Conservation (phyloP, 1,284 basidiomycete genomes). For the Trichosporon coremiiforme region DNA sequence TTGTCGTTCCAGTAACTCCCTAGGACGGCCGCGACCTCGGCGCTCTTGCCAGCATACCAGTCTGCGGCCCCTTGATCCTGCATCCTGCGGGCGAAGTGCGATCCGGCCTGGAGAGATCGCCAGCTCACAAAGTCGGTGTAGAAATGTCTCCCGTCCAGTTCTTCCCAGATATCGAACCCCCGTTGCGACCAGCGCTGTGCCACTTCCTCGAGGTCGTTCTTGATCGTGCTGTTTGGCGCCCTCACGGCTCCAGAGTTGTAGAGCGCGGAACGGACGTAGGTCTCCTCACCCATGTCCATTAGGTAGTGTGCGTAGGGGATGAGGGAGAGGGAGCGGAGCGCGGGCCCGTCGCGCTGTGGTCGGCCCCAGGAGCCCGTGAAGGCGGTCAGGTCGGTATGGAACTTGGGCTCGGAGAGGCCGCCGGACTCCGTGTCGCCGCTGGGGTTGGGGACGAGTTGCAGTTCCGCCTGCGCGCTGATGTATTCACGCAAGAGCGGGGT, state of each 20-base stretch:
- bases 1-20: constrained; percentile 37
- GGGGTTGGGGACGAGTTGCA: constrained; percentile 56
- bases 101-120: constrained; percentile 55
- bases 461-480: constrained; percentile 44
- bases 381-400: constrained; percentile 54
- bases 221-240: constrained; percentile 52
- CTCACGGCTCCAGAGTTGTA: constrained; percentile 45
- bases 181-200: constrained; percentile 49
- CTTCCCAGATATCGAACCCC: constrained; percentile 57
- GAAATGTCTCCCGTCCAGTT: constrained; percentile 57
- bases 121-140: constrained; percentile 56
- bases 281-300: constrained; percentile 52
- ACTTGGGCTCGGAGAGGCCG: constrained; percentile 63
- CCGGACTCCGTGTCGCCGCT: constrained; percentile 58
- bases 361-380: constrained; percentile 58
- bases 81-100: constrained; percentile 50
- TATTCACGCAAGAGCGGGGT: constrained; percentile 39
- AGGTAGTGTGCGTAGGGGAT: constrained; percentile 57
- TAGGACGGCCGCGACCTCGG: constrained; percentile 40
- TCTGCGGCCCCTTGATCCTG: constrained; percentile 49
- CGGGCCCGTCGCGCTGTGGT: constrained; percentile 60
- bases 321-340: constrained; percentile 57
- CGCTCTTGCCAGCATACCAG: constrained; percentile 50
- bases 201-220: constrained; percentile 60
- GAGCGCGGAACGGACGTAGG: constrained; percentile 50